Base-by-base conservation (phyloP, 768 basidiomycete genomes). In the Auriscalpium vulgare region DNA sequence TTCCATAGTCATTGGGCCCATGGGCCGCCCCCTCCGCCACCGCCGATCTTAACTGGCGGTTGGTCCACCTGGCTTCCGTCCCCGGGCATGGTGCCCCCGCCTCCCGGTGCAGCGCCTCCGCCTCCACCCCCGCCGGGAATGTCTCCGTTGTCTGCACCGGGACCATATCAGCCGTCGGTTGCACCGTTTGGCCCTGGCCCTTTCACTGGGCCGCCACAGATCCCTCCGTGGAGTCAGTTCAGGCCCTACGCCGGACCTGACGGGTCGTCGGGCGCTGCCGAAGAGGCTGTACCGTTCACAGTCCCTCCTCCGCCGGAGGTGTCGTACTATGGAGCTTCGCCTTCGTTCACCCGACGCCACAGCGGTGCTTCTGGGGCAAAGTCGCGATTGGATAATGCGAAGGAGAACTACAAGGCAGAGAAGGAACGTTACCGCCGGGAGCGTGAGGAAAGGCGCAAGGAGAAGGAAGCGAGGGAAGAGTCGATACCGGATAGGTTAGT, bases 381-480 rank as follows among this genome's bases (percentile, higher is more conserved):
- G 61, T 63, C 67, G 14, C 58, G 62, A 35, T 78, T 89, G 3
- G 82, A 88, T 62, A 78, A 72, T 17, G 86, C 88, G 1, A 91
- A 88, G 62, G 74, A 73, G 29, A 69, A 71, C 21, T 91, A 91
- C 67, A 86, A 81, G 68, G 75, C 74, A 1, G 79, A 83, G 68
- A 91, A 91, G 64, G 86, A 87, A 62, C 74, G 73, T 21, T 88
- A 88, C 62, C 78, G 86, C 34, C 71, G 71, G 60, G 80, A 83
- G 52, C 77, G 81, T 52, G 80, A 82, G 49, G 71, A 72, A 23
- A 78, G 65, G 51, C 65, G 63, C 13, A 57, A 52, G 37, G 44
- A 47, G 53, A 56, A 49, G 45, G 51, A 14, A 36, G 17, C 37
- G 10, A 16, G 14, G 11, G 51, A 62, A 9, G 35, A 47, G 8